Evolutionary conservation across 805 yeast species (phyloP).

Genomic region (Candida ipomoeae): DNA sequence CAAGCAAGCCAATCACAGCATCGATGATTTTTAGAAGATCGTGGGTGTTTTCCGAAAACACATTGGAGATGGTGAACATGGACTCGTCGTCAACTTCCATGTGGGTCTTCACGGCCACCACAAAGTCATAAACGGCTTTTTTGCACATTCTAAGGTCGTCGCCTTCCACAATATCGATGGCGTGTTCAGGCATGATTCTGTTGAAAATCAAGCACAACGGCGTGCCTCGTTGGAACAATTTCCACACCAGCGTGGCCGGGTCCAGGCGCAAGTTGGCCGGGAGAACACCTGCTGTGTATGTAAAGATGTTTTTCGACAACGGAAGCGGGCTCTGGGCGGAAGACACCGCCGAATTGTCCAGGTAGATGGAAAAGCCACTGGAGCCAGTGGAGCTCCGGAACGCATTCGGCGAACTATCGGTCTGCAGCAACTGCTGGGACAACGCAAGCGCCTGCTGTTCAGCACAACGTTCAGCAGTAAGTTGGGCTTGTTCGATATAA

Average conservation of each 20-base stretch:
- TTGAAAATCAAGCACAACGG: constrained; percentile 86
- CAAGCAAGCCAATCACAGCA: constrained; percentile 60
- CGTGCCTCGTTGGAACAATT: constrained; percentile 85
- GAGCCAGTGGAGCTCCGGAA: constrained; percentile 33
- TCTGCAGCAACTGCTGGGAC: constrained; percentile 37
- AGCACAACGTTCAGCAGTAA: constrained; percentile 61
- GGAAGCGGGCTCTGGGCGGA: constrained; percentile 15
- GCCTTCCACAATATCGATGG: constrained; percentile 61
- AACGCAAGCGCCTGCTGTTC: constrained; percentile 65
- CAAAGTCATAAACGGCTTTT: constrained; percentile 83
- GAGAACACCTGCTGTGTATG: constrained; percentile 71
- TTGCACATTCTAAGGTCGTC: constrained; percentile 84
- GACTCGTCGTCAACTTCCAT: constrained; percentile 73
- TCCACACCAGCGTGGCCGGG: constrained; percentile 89
- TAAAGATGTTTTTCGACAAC: constrained; percentile 41
- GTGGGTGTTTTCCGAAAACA: constrained; percentile 75
- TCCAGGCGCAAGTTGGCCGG: constrained; percentile 76
- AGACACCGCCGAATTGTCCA: constrained; percentile 27
- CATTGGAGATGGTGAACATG: constrained; percentile 85
- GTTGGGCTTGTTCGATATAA: constrained; percentile 58
- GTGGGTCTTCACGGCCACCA: constrained; percentile 77
- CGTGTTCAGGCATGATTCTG: constrained; percentile 44
- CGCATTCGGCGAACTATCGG: constrained; percentile 19
- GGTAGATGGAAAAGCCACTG: constrained; percentile 33
- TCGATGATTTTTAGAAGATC: constrained; percentile 71